Evolutionary conservation across 768 basidiomycete species (phyloP).

Genomic region (Lentinula sp.): DNA sequence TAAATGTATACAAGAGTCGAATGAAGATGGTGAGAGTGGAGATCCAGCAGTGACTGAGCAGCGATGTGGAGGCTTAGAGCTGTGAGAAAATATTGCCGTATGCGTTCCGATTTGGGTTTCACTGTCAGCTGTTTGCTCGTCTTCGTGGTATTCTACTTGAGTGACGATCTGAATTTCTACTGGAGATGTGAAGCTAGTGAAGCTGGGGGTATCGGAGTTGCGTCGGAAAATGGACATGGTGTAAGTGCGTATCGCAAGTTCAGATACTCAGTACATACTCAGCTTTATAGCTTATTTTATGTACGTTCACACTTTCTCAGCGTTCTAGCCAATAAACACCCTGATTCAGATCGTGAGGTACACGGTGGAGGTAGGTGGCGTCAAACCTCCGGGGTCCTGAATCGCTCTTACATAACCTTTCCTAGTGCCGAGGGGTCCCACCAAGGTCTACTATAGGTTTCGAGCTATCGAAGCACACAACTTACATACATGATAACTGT

Average conservation of each 20-base stretch:
- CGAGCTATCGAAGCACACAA: too few species aligned
- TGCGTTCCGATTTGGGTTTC: background rate
- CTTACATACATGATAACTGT: too few species aligned
- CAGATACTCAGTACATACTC: background rate
- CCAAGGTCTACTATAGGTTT: too few species aligned
- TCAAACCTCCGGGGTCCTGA: background rate
- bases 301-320: background rate
- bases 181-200: background rate
- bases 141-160: conserved; percentile 1
- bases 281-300: background rate
- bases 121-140: background rate
- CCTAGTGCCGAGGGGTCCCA: background rate
- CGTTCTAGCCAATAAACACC: background rate
- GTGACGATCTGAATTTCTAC: conserved; percentile 1
- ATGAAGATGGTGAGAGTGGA: background rate
- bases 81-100: conserved; percentile 1
- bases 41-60: background rate
- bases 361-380: background rate
- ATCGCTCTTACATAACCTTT: background rate
- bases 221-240: conserved; percentile 1
- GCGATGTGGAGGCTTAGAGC: background rate
- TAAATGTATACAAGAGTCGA: background rate
- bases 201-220: background rate
- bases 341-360: background rate
- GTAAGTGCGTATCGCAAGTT: background rate